Evolutionary conservation across 345 rosid species (phyloP).

Genomic region (Camelina neglecta): DNA sequence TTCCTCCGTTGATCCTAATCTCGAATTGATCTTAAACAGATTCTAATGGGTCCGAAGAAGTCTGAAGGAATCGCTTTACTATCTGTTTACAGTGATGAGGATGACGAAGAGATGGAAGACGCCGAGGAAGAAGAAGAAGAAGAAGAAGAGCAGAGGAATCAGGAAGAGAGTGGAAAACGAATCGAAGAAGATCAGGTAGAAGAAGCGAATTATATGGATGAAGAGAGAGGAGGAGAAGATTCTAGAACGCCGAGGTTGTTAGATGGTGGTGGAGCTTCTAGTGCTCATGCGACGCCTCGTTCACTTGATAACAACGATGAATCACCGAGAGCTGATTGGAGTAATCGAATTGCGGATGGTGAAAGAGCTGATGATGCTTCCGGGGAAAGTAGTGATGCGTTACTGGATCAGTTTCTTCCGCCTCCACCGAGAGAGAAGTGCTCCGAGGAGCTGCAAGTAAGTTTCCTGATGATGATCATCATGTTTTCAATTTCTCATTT

Average conservation of each 20-base stretch:
- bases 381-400: slow-evolving; percentile 53
- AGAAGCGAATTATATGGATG: slow-evolving; percentile 49
- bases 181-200: slow-evolving; percentile 30
- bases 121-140: slow-evolving; percentile 45
- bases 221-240: slow-evolving; percentile 46
- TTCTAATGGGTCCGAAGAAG: slow-evolving; percentile 67
- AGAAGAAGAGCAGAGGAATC: slow-evolving; percentile 33
- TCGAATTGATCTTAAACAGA: neutral
- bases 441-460: slow-evolving; percentile 86
- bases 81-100: slow-evolving; percentile 83
- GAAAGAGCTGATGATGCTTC: slow-evolving; percentile 47
- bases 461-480: slow-evolving; percentile 4
- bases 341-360: slow-evolving; percentile 42
- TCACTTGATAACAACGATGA: slow-evolving; percentile 53
- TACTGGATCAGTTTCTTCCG: slow-evolving; percentile 75
- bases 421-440: slow-evolving; percentile 65
- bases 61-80: slow-evolving; percentile 84
- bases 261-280: slow-evolving; percentile 51
- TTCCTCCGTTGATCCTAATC: neutral
- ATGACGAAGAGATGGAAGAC: slow-evolving; percentile 92
- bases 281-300: slow-evolving; percentile 53
- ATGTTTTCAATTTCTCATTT: too few species aligned
- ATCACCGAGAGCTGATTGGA: slow-evolving; percentile 45
- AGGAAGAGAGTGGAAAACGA: slow-evolving; percentile 34
- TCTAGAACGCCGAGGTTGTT: slow-evolving; percentile 44